Base-by-base conservation (phyloP, 257 asterid species). In the Lycium ferocissimum region DNA sequence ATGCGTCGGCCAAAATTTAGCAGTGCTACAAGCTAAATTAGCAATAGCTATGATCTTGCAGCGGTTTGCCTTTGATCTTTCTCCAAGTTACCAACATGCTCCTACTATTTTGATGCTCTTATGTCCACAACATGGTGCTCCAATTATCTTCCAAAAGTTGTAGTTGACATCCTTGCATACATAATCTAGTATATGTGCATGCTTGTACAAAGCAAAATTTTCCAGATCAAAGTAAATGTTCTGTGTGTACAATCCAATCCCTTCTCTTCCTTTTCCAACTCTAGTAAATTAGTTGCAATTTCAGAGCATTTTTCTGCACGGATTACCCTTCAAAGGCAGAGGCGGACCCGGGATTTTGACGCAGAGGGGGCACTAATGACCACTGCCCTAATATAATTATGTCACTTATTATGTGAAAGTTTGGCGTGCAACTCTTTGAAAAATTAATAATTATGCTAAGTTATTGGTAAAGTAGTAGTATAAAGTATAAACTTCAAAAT, bases 61-160 rank as follows among this genome's bases (percentile, higher is more conserved):
- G 0, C 92, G 73, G 54, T 93, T 93, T 73, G 88, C 86, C 73
- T 93, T 94, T 86, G 78, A 87, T 0, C 88, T 94, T 18, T 92
- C 98, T 0, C 87, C 88, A 33, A 92, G 75, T 80, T 94, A 94
- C 43, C 94, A 94, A 3, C 98, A 94, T 80, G 98, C 97, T 18
- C 97, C 98, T 0, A 87, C 92, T 0, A 84, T 92, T 26, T 95
- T 94, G 73, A 91, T 94, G 56, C 91, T 97, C 0, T 89, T 94
- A 90, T 93, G 92, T 83, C 98, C 98, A 4, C 93, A 94, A 84
- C 86, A 93, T 82, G 98, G 98, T 6, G 97, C 93, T 72, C 98
- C 82, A 1, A 13, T 76, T 7, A 76, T 53, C 2, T 76, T 76
- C 65, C 82, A 76, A 14, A 76, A 76, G 82, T 76, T 76, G 82